Evolutionary conservation across 768 basidiomycete species (phyloP).

Genomic region (Leucocoprinus sp.): DNA sequence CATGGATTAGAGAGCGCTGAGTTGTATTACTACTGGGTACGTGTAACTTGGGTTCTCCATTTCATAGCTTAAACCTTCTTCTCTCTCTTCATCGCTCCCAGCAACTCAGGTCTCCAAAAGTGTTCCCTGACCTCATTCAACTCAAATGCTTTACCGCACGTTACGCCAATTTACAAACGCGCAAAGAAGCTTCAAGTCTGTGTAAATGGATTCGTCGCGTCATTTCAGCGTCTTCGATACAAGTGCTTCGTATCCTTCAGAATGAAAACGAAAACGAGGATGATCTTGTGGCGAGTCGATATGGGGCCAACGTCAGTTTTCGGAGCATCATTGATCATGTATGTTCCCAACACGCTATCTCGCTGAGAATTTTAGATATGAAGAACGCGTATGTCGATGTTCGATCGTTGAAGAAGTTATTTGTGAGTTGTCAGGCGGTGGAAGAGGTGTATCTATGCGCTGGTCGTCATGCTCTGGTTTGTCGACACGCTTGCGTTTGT

Average conservation of each 20-base stretch:
- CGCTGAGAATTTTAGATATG: constrained; percentile 26
- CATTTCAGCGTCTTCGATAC: constrained; percentile 26
- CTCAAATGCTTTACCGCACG: constrained; percentile 21
- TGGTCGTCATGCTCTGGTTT: constrained; percentile 25
- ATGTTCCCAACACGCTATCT: constrained; percentile 22
- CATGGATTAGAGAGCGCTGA: constrained; percentile 29
- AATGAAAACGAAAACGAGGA: constrained; percentile 16
- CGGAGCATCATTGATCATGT: constrained; percentile 34
- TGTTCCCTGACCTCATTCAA: constrained; percentile 15
- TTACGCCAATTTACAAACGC: constrained; percentile 15
- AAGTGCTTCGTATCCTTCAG: constrained; percentile 22
- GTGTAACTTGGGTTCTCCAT: too few relatives aligned
- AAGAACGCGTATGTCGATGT: constrained; percentile 24
- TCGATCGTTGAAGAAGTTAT: constrained; percentile 20
- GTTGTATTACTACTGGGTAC: constrained; percentile 45
- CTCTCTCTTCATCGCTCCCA: constrained; percentile 10
- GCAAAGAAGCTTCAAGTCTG: constrained; percentile 22
- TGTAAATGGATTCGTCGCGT: constrained; percentile 35
- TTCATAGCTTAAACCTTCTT: too few relatives aligned
- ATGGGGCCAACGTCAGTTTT: constrained; percentile 17
- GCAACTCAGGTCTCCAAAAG: constrained; percentile 33
- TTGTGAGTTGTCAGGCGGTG: constrained; percentile 23
- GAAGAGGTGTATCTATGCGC: constrained; percentile 28
- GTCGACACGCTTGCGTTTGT: constrained; percentile 13
- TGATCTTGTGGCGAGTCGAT: neutral